Percentiles rank a stretch among this genome's conserved stretches.
Evolutionary conservation across 805 yeast genomes (phyloP).

Genomic region (Sugiyamaella chiloensis): DNA sequence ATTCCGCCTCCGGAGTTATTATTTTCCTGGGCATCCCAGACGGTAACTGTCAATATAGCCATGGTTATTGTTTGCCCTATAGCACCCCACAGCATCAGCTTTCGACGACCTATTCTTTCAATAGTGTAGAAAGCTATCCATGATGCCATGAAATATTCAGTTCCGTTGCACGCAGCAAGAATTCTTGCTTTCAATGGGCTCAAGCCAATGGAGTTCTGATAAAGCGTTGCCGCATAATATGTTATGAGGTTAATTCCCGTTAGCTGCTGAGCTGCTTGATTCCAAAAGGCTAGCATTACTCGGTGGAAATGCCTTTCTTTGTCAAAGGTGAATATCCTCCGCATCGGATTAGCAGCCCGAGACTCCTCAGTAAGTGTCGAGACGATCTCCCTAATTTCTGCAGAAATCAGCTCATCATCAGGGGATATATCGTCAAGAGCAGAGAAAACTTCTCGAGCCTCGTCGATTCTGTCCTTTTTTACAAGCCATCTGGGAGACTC

Average conservation of each 20-base stretch:
- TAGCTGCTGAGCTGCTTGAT: slow-evolving; percentile 68
- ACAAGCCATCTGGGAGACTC: slow-evolving; percentile 82
- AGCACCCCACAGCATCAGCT: slow-evolving; percentile 66
- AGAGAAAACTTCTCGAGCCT: slow-evolving; percentile 43
- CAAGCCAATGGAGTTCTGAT: slow-evolving; percentile 16
- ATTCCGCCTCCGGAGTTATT: slow-evolving; percentile 30
- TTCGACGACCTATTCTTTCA: slow-evolving; percentile 62
- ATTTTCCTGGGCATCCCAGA: slow-evolving; percentile 32
- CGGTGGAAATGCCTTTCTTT: slow-evolving; percentile 48
- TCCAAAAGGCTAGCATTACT: slow-evolving; percentile 35
- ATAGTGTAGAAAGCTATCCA: slow-evolving; percentile 44
- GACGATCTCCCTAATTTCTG: slow-evolving; percentile 23
- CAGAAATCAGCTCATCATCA: slow-evolving; percentile 13
- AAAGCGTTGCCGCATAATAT: slow-evolving; percentile 16
- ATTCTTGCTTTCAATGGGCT: slow-evolving; percentile 20
- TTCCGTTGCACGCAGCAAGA: slow-evolving; percentile 29
- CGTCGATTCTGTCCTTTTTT: slow-evolving; percentile 59
- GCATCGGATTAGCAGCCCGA: slow-evolving; percentile 18
- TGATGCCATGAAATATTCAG: slow-evolving; percentile 61
- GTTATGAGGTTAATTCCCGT: slow-evolving; percentile 74
- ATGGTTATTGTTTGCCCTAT: slow-evolving; percentile 47
- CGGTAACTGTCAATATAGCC: slow-evolving; percentile 28
- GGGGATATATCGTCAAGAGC: slow-evolving; percentile 15
- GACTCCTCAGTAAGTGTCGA: slow-evolving; percentile 19
- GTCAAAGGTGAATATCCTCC: slow-evolving; percentile 40